Percentiles rank a stretch among this genome's conserved stretches.
phyloP scores from a whole-genome alignment of 106 monocot genomes.

The Agapanthus africanus region DNA sequence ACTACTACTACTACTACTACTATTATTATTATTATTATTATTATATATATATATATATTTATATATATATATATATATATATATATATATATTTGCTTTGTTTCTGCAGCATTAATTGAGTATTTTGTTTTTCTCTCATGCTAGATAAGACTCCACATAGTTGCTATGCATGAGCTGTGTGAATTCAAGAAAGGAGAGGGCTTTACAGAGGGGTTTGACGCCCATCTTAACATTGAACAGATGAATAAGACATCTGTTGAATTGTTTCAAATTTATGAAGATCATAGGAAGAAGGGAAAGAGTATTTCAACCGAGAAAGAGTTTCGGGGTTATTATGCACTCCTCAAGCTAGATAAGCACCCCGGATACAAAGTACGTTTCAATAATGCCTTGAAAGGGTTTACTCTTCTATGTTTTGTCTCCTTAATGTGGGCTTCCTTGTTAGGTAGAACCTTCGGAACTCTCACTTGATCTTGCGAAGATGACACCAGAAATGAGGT shows the following conservation, averaged over 20 bases:
- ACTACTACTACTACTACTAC: too few species aligned
- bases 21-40: too few species aligned
- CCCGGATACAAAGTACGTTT: conserved; percentile 83
- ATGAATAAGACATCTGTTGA: conserved; percentile 99
- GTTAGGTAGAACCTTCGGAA: conserved; percentile 92
- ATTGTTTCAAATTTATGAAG: conserved; percentile 97
- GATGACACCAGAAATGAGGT: conserved; percentile 79
- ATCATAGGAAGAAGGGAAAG: conserved; percentile 70
- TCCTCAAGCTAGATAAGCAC: conserved; percentile 93
- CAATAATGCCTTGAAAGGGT: background rate
- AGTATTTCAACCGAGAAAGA: conserved; percentile 68
- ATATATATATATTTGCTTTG: too few species aligned
- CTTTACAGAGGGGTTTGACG: conserved; percentile 96
- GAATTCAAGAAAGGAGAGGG: conserved; percentile 95
- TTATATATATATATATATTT: too few species aligned
- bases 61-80: too few species aligned
- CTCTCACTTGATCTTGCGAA: conserved; percentile 96
- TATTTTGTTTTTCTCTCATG: conserved; percentile 10
- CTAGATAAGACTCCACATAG: conserved; percentile 93
- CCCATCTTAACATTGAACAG: conserved; percentile 97
- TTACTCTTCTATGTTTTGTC: background rate
- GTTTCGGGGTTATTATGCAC: conserved; percentile 96
- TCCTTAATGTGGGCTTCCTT: conserved; percentile 11
- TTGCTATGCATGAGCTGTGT: conserved; percentile 96
- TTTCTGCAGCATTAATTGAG: background rate